These are phyloP conservation scores for Trichophyton benhamiae DNA, from an alignment of 2,329 filamentous ascomycete genomes.

Conservation along the genomic window DNA sequence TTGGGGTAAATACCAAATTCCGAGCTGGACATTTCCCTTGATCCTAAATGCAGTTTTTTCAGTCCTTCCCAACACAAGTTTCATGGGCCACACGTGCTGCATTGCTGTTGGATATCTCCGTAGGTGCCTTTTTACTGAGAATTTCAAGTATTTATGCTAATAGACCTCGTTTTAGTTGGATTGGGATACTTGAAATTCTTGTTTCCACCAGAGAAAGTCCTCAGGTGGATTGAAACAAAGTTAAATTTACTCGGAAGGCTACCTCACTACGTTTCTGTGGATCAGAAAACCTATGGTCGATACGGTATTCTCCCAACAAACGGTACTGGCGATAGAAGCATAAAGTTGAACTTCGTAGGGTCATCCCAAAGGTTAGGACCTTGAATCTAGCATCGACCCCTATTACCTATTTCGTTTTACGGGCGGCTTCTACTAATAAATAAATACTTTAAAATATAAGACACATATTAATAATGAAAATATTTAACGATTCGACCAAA, in stretches of 20 bases:
- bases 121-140: conserved; percentile 33
- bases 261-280: conserved; percentile 85
- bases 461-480: no score
- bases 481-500: no score
- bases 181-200: conserved; percentile 81
- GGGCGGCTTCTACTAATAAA: neutral
- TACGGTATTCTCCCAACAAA: conserved; percentile 69
- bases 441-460: neutral
- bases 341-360: conserved; percentile 49
- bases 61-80: conserved; percentile 66
- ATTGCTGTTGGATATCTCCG: conserved; percentile 77
- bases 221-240: conserved; percentile 80
- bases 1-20: conserved; percentile 56
- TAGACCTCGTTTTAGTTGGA: conserved; percentile 46
- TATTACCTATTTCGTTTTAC: neutral
- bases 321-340: conserved; percentile 19
- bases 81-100: conserved; percentile 76
- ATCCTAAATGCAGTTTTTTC: conserved; percentile 60
- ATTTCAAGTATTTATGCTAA: conserved; percentile 5
- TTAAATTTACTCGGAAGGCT: conserved; percentile 71
- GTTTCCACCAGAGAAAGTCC: conserved; percentile 73
- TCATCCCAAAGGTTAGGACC: conserved; percentile 56
- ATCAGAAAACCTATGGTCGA: conserved; percentile 88
- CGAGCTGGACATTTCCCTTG: conserved; percentile 86
- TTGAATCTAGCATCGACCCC: conserved; percentile 28